Conservation (phyloP, 768 basidiomycete genomes). For the Nidula microcarpa region DNA sequence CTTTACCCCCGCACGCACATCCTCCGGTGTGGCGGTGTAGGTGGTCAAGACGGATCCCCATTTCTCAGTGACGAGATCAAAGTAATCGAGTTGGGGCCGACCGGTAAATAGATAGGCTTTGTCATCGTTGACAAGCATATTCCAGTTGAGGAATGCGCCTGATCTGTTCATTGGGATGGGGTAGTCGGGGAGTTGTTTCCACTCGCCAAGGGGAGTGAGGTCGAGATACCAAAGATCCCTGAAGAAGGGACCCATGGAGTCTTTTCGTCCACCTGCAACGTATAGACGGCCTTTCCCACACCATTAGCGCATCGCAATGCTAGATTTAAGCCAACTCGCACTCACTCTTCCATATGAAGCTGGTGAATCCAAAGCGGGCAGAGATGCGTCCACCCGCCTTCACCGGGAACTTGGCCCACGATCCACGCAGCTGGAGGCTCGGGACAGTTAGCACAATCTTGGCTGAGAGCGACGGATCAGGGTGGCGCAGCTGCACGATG, state of each 20-base stretch:
- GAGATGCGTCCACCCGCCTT: slow-evolving; percentile 6
- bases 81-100: slow-evolving; percentile 20
- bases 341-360: slow-evolving; percentile 25
- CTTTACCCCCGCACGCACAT: slow-evolving; percentile 12
- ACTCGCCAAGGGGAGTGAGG: slow-evolving; percentile 18
- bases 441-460: slow-evolving; percentile 9
- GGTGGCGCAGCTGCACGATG: slow-evolving; percentile 19
- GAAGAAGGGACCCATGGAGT: slow-evolving; percentile 17
- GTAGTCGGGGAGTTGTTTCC: slow-evolving; percentile 20
- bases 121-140: slow-evolving; percentile 19
- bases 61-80: slow-evolving; percentile 28
- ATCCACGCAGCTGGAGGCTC: slow-evolving; percentile 27
- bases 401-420: slow-evolving; percentile 27
- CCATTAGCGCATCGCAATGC: too few relatives aligned
- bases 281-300: slow-evolving; percentile 19
- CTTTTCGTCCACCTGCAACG: slow-evolving; percentile 20
- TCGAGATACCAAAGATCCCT: slow-evolving; percentile 21
- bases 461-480: slow-evolving; percentile 15
- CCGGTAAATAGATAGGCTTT: slow-evolving; percentile 35
- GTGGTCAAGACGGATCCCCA: slow-evolving; percentile 26
- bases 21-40: slow-evolving; percentile 12
- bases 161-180: slow-evolving; percentile 12
- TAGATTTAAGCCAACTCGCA: neutral
- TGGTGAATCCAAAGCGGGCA: slow-evolving; percentile 14
- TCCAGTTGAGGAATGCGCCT: slow-evolving; percentile 15